Percentiles rank a stretch among this genome's conserved stretches.
phyloP scores from a whole-genome alignment of 306 rosid species.

The Vigna radiata region DNA sequence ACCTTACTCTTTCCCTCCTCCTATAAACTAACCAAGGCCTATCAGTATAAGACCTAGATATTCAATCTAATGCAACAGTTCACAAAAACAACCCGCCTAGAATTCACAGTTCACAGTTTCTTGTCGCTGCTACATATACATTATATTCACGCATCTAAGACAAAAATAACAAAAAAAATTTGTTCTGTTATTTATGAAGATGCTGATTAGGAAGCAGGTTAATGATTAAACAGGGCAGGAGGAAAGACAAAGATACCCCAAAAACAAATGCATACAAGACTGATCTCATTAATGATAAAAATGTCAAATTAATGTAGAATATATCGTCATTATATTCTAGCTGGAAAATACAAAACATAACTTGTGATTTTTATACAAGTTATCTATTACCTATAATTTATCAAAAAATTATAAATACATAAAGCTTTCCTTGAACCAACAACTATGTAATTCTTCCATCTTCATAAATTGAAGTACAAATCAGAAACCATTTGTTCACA shows the following conservation, averaged over 20 bases:
- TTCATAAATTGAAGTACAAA: not conserved
- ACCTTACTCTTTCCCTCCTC: too few relatives aligned
- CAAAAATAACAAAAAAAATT: too few relatives aligned
- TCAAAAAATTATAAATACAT: not conserved
- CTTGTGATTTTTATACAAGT: not conserved
- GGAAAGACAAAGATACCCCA: not conserved
- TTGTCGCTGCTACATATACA: not conserved
- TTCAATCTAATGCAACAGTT: not conserved
- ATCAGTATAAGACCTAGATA: not conserved
- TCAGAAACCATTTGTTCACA: constrained; percentile 5
- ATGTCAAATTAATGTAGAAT: not conserved
- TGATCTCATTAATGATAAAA: not conserved
- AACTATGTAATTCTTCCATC: constrained; percentile 18
- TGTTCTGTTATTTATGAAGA: not conserved
- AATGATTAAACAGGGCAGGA: not conserved
- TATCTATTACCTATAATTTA: constrained; percentile 11
- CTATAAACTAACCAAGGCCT: too few relatives aligned
- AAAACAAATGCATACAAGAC: not conserved
- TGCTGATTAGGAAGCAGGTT: not conserved
- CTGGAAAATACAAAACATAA: not conserved
- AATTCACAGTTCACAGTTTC: not conserved
- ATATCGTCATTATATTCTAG: not conserved
- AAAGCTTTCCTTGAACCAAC: constrained; percentile 21
- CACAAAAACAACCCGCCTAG: not conserved
- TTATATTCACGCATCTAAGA: not conserved